Base-by-base conservation (phyloP, 208 protist species). In the Trypanosoma vivax region DNA sequence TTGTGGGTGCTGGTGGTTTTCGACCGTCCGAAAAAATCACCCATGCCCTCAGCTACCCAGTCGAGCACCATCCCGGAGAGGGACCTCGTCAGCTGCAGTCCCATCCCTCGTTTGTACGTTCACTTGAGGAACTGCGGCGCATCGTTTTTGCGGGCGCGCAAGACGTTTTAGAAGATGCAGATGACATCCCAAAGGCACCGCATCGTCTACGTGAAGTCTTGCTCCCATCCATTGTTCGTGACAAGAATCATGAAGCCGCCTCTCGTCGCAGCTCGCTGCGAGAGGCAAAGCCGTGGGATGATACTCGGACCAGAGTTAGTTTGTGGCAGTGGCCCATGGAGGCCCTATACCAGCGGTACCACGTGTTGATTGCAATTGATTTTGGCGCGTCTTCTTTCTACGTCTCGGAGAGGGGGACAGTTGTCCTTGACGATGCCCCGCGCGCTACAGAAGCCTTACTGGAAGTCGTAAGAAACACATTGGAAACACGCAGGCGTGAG, bases 291-390 rank as follows among this genome's bases (percentile, higher is more conserved):
- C 72, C 74, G 48, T 93, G 86, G 86, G 82, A 93, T 39, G 73
- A 69, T 53, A 21, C 51, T 1, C 67, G 48, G 13, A 60, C 63
- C 13, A 50, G 76, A 40, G 52, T 62, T 25, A 81, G 53, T 50
- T 42, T 79, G 41, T 94, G 84, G 84, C 79, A 56, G 49, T 89
- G 83, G 79, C 83, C 83, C 27, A 70, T 89, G 25, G 83, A 92
- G 62, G 63, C 71, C 13, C 69, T 94, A 1, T 92, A 90, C 43
- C 88, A 94, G 51, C 56, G 53, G 16, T 92, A 94, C 57, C 78
- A 89, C 54, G 21, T 92, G 13, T 71, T 81, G 46, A 61, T 90
- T 40, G 80, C 74, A 1, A 63, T 92, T 37, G 88, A 94, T 62
- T 86, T 92, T 68, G 69, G 71, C 3, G 45, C 70, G 14, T 67